phyloP scores from a whole-genome alignment of 345 rosid species.

The Odontarrhena argentea region DNA sequence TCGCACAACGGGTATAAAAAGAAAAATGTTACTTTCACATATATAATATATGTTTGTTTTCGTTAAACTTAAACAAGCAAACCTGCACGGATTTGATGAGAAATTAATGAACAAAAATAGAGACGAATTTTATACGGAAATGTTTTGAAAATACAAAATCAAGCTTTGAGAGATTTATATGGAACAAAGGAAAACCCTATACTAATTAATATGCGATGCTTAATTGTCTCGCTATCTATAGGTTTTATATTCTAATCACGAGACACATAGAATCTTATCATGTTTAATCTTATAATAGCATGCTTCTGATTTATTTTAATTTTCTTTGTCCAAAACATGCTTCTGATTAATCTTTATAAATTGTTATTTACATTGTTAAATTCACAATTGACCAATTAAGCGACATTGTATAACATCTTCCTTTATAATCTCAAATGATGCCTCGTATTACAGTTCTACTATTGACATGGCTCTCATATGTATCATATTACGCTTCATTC shows the following conservation, averaged over 20 bases:
- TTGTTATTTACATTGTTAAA: neutral
- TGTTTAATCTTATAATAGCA: neutral
- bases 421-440: too few relatives aligned
- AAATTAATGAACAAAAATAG: neutral
- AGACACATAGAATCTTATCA: conserved; percentile 19
- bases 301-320: neutral
- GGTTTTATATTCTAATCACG: conserved; percentile 14
- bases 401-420: too few relatives aligned
- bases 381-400: too few relatives aligned
- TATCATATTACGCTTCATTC: too few relatives aligned
- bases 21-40: neutral
- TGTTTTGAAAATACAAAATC: neutral
- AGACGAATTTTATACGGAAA: neutral
- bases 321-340: neutral
- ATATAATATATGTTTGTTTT: conserved; percentile 9
- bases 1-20: too few relatives aligned
- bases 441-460: too few relatives aligned
- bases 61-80: neutral
- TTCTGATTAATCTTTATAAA: neutral
- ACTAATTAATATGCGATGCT: conserved; percentile 3
- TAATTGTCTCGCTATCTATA: conserved; percentile 19
- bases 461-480: too few relatives aligned
- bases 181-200: neutral
- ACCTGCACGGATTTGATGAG: neutral
- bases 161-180: neutral